Conservation (phyloP, 1,284 basidiomycete genomes). For the Ganoderma lingzhi region DNA sequence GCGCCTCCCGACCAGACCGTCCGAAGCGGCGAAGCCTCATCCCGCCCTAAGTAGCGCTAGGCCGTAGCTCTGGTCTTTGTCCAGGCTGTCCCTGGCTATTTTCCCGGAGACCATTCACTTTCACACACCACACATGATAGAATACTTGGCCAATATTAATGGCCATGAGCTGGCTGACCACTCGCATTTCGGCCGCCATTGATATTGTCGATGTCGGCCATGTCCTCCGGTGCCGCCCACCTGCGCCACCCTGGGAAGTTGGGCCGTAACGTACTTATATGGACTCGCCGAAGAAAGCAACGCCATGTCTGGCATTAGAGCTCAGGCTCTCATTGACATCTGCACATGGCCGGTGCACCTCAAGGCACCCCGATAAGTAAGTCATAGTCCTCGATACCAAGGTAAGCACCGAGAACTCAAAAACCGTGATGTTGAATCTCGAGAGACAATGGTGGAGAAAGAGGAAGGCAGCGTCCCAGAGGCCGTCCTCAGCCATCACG, state of each 20-base stretch:
- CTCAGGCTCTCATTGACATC: too few relatives aligned
- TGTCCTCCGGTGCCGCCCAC: neutral
- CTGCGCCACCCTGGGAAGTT: neutral
- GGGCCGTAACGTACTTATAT: too few relatives aligned
- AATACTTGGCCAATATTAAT: too few relatives aligned
- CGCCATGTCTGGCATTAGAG: too few relatives aligned
- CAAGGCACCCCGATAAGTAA: neutral
- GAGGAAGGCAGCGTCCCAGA: constrained; percentile 23
- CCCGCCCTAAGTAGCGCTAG: too few relatives aligned
- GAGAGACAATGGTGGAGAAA: constrained; percentile 18
- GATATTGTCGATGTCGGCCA: neutral
- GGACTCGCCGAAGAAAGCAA: too few relatives aligned
- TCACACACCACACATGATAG: too few relatives aligned
- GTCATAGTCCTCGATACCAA: neutral
- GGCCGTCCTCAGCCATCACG: constrained; percentile 19
- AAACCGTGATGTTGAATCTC: neutral
- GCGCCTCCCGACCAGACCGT: too few relatives aligned
- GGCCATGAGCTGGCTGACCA: neutral
- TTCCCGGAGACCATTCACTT: too few relatives aligned
- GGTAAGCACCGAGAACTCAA: neutral
- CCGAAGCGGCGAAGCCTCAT: too few relatives aligned
- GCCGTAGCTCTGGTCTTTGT: too few relatives aligned
- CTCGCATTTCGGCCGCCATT: neutral
- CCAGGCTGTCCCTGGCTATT: too few relatives aligned
- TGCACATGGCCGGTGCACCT: neutral